Conservation (phyloP, 148 eudicot species). For the Camellia sinensis region DNA sequence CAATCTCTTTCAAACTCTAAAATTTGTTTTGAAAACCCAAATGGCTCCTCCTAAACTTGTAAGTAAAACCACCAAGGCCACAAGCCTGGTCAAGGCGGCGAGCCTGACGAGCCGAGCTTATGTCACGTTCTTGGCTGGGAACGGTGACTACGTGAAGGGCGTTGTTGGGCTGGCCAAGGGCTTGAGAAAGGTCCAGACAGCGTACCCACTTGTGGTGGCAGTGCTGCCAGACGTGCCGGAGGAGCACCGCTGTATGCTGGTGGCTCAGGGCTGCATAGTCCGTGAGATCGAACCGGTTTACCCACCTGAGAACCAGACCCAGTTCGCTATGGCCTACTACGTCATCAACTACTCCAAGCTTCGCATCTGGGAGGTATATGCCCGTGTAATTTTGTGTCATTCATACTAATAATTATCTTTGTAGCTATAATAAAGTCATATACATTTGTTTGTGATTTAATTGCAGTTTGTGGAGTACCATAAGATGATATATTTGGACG, state of each 20-base stretch:
- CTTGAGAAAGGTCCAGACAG: constrained; percentile 51
- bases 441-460: too few relatives aligned
- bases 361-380: constrained; percentile 24
- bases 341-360: constrained; percentile 89
- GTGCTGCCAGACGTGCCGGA: constrained; percentile 71
- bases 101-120: constrained; percentile 41
- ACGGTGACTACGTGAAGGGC: constrained; percentile 78
- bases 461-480: constrained; percentile 22
- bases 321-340: constrained; percentile 82
- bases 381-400: too few relatives aligned
- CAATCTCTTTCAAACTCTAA: neutral
- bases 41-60: constrained; percentile 9
- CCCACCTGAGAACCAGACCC: constrained; percentile 69
- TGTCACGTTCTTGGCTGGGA: constrained; percentile 79
- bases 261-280: constrained; percentile 68
- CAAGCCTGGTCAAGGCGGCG: constrained; percentile 28
- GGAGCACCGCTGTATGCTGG: constrained; percentile 68
- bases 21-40: neutral
- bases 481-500: constrained; percentile 39
- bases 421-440: too few relatives aligned
- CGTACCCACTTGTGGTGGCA: constrained; percentile 78
- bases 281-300: constrained; percentile 65
- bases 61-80: neutral
- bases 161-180: constrained; percentile 86
- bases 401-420: too few relatives aligned